Evolutionary conservation across 2,329 filamentous ascomycete genomes (phyloP).

Genomic region (Coniochaeta hoffmannii): DNA sequence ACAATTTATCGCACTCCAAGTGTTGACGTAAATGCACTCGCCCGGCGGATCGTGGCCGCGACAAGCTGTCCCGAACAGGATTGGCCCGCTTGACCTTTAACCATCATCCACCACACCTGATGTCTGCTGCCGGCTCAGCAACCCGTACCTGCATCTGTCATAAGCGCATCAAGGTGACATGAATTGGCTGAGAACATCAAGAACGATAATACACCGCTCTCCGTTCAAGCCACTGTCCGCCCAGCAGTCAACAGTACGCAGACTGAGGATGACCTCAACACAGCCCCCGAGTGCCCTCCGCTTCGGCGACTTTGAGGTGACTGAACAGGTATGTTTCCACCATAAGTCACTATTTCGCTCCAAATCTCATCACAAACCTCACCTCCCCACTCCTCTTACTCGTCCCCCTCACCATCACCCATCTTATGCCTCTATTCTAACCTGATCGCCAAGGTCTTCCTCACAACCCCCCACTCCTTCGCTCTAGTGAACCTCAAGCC

Average conservation of each 20-base stretch:
- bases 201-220: not conserved
- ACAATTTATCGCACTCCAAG: no score
- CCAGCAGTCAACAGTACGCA: not conserved
- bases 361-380: not conserved
- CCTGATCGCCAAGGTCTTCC: slow-evolving; percentile 85
- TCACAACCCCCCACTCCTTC: slow-evolving; percentile 71
- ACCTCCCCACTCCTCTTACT: not conserved
- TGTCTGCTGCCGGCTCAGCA: not conserved
- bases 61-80: not conserved
- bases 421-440: no score
- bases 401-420: slow-evolving; percentile 1
- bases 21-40: not conserved
- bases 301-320: slow-evolving; percentile 73
- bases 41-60: no score
- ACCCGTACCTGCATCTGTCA: not conserved
- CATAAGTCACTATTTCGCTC: no score
- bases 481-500: slow-evolving; percentile 95
- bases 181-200: not conserved
- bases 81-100: not conserved
- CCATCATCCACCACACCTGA: not conserved
- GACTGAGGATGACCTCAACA: slow-evolving; percentile 12
- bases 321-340: slow-evolving; percentile 58
- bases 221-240: not conserved
- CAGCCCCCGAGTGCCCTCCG: slow-evolving; percentile 36
- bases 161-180: not conserved